Conservation (phyloP, 305 asterid genomes). For the Ruellia speciosa region DNA sequence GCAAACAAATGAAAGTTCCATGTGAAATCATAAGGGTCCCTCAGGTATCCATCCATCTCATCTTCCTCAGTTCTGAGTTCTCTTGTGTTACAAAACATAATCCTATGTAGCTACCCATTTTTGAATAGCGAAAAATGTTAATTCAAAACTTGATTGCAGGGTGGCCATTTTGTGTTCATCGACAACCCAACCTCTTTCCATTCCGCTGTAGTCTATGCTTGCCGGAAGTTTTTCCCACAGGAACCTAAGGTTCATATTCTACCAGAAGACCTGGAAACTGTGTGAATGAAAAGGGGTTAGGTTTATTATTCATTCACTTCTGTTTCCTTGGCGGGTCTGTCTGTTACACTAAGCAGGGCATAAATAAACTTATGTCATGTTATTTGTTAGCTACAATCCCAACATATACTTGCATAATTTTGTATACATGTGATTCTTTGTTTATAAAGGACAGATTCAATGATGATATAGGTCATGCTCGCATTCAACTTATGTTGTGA, state of each 20-base stretch:
- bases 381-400: background rate
- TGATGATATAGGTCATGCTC: too few relatives aligned
- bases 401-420: background rate
- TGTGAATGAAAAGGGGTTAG: conserved; percentile 20
- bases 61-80: background rate
- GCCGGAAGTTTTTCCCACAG: conserved; percentile 45
- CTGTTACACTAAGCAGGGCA: too few relatives aligned
- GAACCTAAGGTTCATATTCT: conserved; percentile 28
- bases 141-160: conserved; percentile 32
- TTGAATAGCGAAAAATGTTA: background rate
- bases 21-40: conserved; percentile 76
- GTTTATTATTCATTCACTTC: background rate
- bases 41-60: conserved; percentile 28
- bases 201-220: conserved; percentile 54
- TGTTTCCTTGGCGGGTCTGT: background rate
- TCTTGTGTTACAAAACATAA: background rate
- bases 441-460: too few relatives aligned
- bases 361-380: too few relatives aligned
- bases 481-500: too few relatives aligned
- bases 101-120: background rate
- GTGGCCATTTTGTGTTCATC: conserved; percentile 67
- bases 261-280: conserved; percentile 46
- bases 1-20: conserved; percentile 60
- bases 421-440: too few relatives aligned
- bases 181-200: conserved; percentile 61